Evolutionary conservation across 1,284 basidiomycete genomes (phyloP).

Genomic region (Fomitopsis schrenkii): DNA sequence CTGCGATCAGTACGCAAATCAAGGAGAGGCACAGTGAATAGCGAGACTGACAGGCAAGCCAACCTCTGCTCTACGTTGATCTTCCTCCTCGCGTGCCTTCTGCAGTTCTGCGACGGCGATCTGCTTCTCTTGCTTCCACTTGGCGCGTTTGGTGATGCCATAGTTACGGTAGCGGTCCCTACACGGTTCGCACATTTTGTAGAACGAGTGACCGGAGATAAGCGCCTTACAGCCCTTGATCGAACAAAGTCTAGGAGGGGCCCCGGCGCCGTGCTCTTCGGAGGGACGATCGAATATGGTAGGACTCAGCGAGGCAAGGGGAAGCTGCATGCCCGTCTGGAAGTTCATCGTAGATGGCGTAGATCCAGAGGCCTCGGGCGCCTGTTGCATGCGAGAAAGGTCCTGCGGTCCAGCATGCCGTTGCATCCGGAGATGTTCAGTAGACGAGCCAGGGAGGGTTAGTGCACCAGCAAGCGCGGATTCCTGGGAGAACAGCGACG

Average conservation of each 20-base stretch:
- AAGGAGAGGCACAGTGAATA: not conserved
- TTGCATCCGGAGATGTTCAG: not conserved
- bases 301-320: constrained; percentile 12
- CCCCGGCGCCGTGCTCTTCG: constrained; percentile 9
- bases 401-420: not conserved
- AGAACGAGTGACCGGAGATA: constrained; percentile 37
- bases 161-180: constrained; percentile 46
- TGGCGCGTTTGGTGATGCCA: constrained; percentile 50
- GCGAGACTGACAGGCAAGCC: constrained; percentile 26
- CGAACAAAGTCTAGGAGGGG: constrained; percentile 39
- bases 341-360: not conserved
- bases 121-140: constrained; percentile 46
- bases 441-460: constrained; percentile 10
- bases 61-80: constrained; percentile 30
- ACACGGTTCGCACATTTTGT: constrained; percentile 54
- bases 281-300: not conserved
- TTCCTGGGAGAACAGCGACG: constrained; percentile 22
- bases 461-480: constrained; percentile 25
- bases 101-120: constrained; percentile 39
- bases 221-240: constrained; percentile 51
- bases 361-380: not conserved
- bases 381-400: not conserved
- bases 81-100: constrained; percentile 34
- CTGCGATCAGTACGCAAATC: not conserved
- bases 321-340: constrained; percentile 11